phyloP scores from a whole-genome alignment of 2,329 filamentous ascomycete genomes.

The Hypoxylon sp. region DNA sequence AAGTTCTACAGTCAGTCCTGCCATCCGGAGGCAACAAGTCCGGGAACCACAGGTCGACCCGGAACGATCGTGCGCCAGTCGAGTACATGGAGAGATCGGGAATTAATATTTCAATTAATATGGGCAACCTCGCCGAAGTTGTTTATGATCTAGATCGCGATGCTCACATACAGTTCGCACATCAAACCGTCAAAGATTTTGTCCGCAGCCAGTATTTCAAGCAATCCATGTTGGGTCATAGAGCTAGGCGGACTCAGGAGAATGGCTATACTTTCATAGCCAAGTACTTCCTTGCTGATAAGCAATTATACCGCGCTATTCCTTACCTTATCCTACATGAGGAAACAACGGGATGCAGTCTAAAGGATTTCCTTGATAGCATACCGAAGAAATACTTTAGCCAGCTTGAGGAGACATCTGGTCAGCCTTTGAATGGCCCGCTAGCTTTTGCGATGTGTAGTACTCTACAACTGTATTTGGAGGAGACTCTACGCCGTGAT shows the following conservation, averaged over 20 bases:
- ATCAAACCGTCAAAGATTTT: conserved; percentile 37
- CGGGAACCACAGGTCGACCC: background rate
- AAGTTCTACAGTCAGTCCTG: background rate
- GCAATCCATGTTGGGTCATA: conserved; percentile 8
- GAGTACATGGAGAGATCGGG: background rate
- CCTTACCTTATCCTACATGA: conserved; percentile 8
- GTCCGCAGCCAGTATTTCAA: conserved; percentile 26
- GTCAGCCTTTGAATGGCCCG: background rate
- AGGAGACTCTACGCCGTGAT: conserved; percentile 19
- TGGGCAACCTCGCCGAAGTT: conserved; percentile 11
- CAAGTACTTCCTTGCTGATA: conserved; percentile 13
- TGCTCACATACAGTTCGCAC: conserved; percentile 16
- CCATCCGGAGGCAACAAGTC: background rate
- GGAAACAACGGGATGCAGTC: conserved; percentile 17
- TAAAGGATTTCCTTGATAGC: conserved; percentile 33
- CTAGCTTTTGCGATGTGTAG: background rate
- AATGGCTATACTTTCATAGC: conserved; percentile 32
- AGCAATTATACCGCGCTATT: background rate
- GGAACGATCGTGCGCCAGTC: background rate
- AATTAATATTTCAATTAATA: background rate
- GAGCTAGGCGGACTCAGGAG: conserved; percentile 13
- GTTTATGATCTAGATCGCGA: background rate
- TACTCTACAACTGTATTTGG: conserved; percentile 13
- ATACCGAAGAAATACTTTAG: conserved; percentile 13
- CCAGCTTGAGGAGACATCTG: background rate